Evolutionary conservation across 2,329 filamentous ascomycete genomes (phyloP), one percentile per base, ranked within the genome.

Genomic region (Aspergillus tanneri): DNA sequence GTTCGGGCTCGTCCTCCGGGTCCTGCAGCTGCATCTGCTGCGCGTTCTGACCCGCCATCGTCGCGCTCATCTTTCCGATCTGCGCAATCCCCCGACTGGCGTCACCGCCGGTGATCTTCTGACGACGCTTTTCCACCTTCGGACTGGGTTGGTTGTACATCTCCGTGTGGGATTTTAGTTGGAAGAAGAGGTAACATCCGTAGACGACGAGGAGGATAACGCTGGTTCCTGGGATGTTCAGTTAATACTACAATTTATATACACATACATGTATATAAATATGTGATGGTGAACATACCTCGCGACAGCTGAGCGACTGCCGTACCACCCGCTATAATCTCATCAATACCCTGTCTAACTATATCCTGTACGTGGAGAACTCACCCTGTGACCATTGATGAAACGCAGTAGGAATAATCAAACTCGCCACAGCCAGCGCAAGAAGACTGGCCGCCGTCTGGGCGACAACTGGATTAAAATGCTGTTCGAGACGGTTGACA

Each of bases 351-450:
- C n/a, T n/a, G n/a, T n/a, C n/a, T n/a, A n/a, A n/a, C n/a, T n/a
- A n/a, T n/a, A n/a, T 35, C n/a, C 14, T 19, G 5, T 11, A 14
- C 9, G 6, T 18, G 16, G 19, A 8, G 14, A 6, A 59, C 60
- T 52, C 47, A 62, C 70, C 67, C 9, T 65, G 56, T 27, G 76
- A 75, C 72, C 74, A 84, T 23, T 76, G 72, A 54, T 88, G 80
- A 66, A 95, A 96, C 4, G 92, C 89, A 5, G 90, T 95, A 0
- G 92, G 92, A 21, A 96, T 90, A 57, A 96, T 92, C 57, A 96
- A 77, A 60, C 84, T 86, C 41, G 85, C 86, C 28, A 95, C 87
- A 11, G 87, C 85, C 16, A 95, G 77, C 10, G 88, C 85, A 16
- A 95, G 80, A 43, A 95, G 73, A 62, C 86, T 90, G 11, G 90